phyloP scores from a whole-genome alignment of 495 filamentous ascomycete species.

The Daldinia concentrica region DNA sequence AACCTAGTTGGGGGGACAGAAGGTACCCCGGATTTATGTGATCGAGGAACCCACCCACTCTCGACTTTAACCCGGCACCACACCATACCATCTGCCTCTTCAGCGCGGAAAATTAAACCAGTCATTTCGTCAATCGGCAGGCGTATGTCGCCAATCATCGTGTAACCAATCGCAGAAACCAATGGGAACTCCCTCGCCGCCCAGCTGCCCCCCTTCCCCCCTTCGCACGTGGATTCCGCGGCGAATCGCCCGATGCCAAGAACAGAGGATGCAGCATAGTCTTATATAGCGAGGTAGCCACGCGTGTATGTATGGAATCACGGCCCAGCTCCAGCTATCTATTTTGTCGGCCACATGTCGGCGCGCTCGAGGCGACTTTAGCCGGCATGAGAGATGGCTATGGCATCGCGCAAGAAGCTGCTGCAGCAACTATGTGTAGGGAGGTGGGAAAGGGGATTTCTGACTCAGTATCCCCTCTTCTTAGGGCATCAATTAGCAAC shows the following conservation, averaged over 20 bases:
- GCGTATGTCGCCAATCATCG: slow-evolving; percentile 42
- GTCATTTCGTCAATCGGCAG: slow-evolving; percentile 44
- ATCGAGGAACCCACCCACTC: not conserved
- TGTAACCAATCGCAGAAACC: slow-evolving; percentile 25
- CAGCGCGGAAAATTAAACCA: slow-evolving; percentile 29
- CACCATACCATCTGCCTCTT: slow-evolving; percentile 7
- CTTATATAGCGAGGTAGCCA: slow-evolving; percentile 14
- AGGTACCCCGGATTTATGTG: slow-evolving; percentile 27
- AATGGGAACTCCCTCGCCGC: not conserved
- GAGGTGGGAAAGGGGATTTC: slow-evolving; percentile 12
- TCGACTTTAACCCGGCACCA: slow-evolving; percentile 11
- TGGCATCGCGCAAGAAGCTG: not conserved
- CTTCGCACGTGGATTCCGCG: slow-evolving; percentile 27
- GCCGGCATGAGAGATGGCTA: slow-evolving; percentile 26
- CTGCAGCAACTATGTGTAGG: not conserved
- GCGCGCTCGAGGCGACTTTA: slow-evolving; percentile 32
- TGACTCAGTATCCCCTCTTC: slow-evolving; percentile 11
- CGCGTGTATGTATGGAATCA: slow-evolving; percentile 36
- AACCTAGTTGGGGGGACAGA: slow-evolving; percentile 4
- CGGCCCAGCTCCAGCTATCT: slow-evolving; percentile 24
- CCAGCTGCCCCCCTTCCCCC: slow-evolving; percentile 28
- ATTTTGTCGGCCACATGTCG: slow-evolving; percentile 36
- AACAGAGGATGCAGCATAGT: not conserved
- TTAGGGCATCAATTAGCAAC: slow-evolving; percentile 14
- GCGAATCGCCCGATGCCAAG: slow-evolving; percentile 29